A percentile compares a stretch with the other conserved stretches of the same genome.
phyloP scores from a whole-genome alignment of 2,329 filamentous ascomycete species.

The Allantophomopsis cytisporea region DNA sequence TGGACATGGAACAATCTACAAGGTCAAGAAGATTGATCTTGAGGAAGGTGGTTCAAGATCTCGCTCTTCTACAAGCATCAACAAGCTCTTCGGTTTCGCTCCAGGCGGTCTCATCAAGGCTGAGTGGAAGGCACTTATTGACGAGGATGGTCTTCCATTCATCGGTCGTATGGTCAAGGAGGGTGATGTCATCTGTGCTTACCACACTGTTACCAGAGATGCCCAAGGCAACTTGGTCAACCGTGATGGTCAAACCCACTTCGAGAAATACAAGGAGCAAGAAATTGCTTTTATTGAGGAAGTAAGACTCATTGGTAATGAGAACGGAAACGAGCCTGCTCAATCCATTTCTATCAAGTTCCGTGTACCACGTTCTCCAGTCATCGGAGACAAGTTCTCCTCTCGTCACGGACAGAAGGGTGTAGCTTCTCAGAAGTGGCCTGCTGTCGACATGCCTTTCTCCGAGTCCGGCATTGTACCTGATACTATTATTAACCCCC shows the following conservation, averaged over 20 bases:
- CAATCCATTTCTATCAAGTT: slow-evolving; percentile 90
- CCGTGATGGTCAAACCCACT: slow-evolving; percentile 72
- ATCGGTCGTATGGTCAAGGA: slow-evolving; percentile 67
- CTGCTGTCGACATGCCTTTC: slow-evolving; percentile 86
- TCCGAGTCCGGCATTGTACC: slow-evolving; percentile 93
- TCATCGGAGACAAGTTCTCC: slow-evolving; percentile 98
- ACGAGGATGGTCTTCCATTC: slow-evolving; percentile 76
- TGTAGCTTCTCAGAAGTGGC: slow-evolving; percentile 94
- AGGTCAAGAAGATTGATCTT: slow-evolving; percentile 83
- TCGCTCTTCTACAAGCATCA: slow-evolving; percentile 53
- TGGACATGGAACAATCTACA: slow-evolving; percentile 92
- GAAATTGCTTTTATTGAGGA: slow-evolving; percentile 87
- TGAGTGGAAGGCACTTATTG: slow-evolving; percentile 57
- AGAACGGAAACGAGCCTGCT: slow-evolving; percentile 68
- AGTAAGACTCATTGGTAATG: slow-evolving; percentile 78
- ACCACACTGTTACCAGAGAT: slow-evolving; percentile 76
- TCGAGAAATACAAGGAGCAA: slow-evolving; percentile 87
- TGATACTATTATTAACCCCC: slow-evolving; percentile 97
- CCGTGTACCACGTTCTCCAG: slow-evolving; percentile 74
- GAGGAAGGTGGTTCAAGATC: slow-evolving; percentile 61
- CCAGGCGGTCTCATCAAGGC: slow-evolving; percentile 61
- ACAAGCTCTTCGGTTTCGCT: slow-evolving; percentile 83
- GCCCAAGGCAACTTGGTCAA: slow-evolving; percentile 70
- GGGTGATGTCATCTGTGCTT: slow-evolving; percentile 78
- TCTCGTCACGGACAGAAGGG: slow-evolving; percentile 97